Base-by-base conservation (phyloP, 192 early-diverging fungal genomes). In the Ambispora gerdemannii region DNA sequence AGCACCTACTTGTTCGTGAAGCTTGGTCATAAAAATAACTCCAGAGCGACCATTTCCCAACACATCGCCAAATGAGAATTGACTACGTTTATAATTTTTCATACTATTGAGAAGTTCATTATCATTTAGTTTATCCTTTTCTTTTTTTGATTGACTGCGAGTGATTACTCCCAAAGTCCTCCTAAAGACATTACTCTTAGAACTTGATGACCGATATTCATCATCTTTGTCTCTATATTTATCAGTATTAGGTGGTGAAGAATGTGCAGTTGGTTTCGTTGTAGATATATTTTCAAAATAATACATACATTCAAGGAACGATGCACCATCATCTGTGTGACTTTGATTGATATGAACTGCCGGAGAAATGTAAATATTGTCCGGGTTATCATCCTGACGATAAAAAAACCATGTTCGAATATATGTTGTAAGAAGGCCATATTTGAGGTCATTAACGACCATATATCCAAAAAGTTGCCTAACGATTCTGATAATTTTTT, bases 211-310 rank as follows among this genome's bases (percentile, higher is more conserved):
- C 30, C 15, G 58, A 32, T 0, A n/a, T n/a, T 7, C 2, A 19
- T 19, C 3, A 6, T 19, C 2, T 20, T 20, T 33, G 20, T 17
- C 17, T 0, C 0, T 19, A 35, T 60, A 15, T 1, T 60, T 34
- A 13, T 51, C 49, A 51, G 0, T 51, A 51, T 28, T 66, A 50
- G 15, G 28, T 1, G 49, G 63, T 51, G 63, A 50, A 66, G 13
- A 51, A 31, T 66, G 63, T n/a, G 0, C 19, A 51, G 11, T 33
- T 66, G 47, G 17, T 0, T 35, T 38, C 0, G 19, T 11, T 49
- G 63, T 66, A 66, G 63, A 66, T 33, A 66, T 17, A 66, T n/a
- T 66, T 66, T 51, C 63, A 32, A 51, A 51, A 50, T 66, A 66
- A 51, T 66, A 31, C 43, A 66, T 66, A 51, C 64, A 66, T 66